These are phyloP conservation scores for Claviceps digitariae DNA, from an alignment of 2,329 filamentous ascomycete species.

Conservation along the genomic window DNA sequence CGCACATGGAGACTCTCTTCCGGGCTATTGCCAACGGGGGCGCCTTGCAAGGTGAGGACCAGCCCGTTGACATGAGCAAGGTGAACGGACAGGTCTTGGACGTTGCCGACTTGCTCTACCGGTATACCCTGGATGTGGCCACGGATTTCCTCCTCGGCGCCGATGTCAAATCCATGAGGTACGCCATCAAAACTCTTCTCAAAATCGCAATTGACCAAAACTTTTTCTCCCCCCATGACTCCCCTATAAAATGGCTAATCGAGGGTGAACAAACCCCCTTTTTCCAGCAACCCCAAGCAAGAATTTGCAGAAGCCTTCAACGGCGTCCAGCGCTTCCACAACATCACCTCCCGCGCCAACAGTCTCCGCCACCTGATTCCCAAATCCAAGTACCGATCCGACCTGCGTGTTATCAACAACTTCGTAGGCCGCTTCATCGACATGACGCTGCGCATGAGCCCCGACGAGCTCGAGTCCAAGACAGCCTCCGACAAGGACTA, in stretches of 20 bases:
- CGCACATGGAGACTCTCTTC: slow-evolving; percentile 63
- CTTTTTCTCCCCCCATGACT: neutral
- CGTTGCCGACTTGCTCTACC: slow-evolving; percentile 65
- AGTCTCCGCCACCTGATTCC: slow-evolving; percentile 36
- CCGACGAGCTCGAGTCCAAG: slow-evolving; percentile 50
- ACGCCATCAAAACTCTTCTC: slow-evolving; percentile 5
- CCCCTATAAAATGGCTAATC: neutral
- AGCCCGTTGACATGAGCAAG: slow-evolving; percentile 48
- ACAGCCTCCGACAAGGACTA: slow-evolving; percentile 58
- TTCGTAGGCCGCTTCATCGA: slow-evolving; percentile 65
- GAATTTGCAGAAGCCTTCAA: slow-evolving; percentile 58
- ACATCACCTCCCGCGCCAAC: slow-evolving; percentile 34
- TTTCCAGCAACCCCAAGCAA: slow-evolving; percentile 29
- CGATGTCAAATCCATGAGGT: slow-evolving; percentile 52
- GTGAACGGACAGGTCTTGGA: slow-evolving; percentile 52
- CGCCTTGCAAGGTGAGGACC: slow-evolving; percentile 42
- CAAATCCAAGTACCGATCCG: slow-evolving; percentile 45
- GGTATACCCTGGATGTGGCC: slow-evolving; percentile 72
- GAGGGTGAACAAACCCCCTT: neutral
- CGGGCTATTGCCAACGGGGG: slow-evolving; percentile 47
- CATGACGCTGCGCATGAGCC: slow-evolving; percentile 47
- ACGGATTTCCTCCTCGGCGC: slow-evolving; percentile 78
- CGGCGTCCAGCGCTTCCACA: slow-evolving; percentile 55
- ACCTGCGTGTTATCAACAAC: slow-evolving; percentile 56
- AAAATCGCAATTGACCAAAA: neutral